These are phyloP conservation scores for Ophioceras dolichostomum DNA, from an alignment of 2,329 filamentous ascomycete species.

Conservation along the genomic window DNA sequence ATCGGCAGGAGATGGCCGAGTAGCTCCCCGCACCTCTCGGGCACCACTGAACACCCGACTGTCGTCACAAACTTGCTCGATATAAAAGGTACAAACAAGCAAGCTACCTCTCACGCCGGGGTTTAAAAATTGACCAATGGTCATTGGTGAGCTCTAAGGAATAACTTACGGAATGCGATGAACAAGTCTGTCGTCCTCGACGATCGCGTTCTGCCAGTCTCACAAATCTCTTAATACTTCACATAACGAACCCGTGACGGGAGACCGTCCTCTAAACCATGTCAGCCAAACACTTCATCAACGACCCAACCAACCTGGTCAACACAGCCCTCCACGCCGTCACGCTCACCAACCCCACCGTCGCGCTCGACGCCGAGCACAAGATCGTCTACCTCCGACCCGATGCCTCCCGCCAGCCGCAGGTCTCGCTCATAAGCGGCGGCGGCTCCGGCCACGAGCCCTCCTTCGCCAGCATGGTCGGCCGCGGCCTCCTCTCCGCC, in stretches of 20 bases:
- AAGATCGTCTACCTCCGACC: conserved; percentile 73
- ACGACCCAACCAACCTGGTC: conserved; percentile 70
- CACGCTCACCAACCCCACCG: conserved; percentile 72
- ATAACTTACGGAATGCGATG: no score
- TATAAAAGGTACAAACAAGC: no score
- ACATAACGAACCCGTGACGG: no score
- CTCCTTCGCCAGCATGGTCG: conserved; percentile 76
- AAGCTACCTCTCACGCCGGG: no score
- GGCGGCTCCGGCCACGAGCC: conserved; percentile 88
- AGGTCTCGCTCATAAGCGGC: conserved; percentile 76
- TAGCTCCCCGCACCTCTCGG: conserved; percentile 1
- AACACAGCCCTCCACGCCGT: conserved; percentile 62
- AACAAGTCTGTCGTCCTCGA: no score
- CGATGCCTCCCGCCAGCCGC: conserved; percentile 25
- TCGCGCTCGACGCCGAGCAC: conserved; percentile 65
- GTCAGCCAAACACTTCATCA: conserved; percentile 75
- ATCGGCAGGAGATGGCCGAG: conserved; percentile 1
- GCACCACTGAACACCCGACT: no score
- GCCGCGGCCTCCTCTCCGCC: conserved; percentile 65
- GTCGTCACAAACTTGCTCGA: no score
- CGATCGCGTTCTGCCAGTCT: no score
- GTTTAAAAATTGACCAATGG: no score
- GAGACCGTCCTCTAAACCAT: no score
- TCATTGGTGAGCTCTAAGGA: no score
- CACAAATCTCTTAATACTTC: no score